A percentile compares a stretch with the other conserved stretches of the same genome.
Evolutionary conservation across 345 rosid genomes (phyloP).

Genomic region (Erysimum cheiranthoides): DNA sequence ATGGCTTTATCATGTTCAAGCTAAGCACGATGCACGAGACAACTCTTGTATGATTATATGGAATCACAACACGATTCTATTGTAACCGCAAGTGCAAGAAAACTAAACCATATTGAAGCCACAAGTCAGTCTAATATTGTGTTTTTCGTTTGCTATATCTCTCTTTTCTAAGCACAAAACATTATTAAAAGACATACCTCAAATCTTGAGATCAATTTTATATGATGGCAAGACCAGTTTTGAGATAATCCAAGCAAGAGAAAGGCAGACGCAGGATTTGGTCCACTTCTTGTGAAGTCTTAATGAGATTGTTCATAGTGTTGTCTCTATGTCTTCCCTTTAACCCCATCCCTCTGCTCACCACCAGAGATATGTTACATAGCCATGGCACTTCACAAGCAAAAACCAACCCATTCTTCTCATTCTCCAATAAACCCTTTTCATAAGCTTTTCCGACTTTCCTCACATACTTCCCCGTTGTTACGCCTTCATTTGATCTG

Average conservation of each 20-base stretch:
- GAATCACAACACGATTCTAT: constrained; percentile 28
- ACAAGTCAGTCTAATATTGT: neutral
- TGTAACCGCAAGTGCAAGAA: neutral
- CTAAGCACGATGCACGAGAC: neutral
- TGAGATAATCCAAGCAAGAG: constrained; percentile 66
- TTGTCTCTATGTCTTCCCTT: constrained; percentile 46
- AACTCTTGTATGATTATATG: constrained; percentile 15
- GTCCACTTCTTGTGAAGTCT: constrained; percentile 65
- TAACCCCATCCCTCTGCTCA: constrained; percentile 59
- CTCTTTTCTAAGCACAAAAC: constrained; percentile 4
- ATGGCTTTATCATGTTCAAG: constrained; percentile 9
- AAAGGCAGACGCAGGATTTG: constrained; percentile 63
- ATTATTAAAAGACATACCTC: constrained; percentile 8
- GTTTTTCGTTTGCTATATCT: neutral
- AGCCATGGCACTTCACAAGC: constrained; percentile 78
- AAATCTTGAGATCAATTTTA: constrained; percentile 44
- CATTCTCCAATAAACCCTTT: constrained; percentile 52
- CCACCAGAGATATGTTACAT: constrained; percentile 73
- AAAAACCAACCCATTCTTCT: constrained; percentile 56
- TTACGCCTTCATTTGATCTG: constrained; percentile 43
- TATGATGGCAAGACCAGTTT: constrained; percentile 54
- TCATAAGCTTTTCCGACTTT: constrained; percentile 66
- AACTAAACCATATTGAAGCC: constrained; percentile 3
- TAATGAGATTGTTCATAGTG: constrained; percentile 49
- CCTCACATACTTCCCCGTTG: constrained; percentile 62